Percentiles rank a stretch among this genome's conserved stretches.
Evolutionary conservation across 352 stramenopile genomes (phyloP).

Genomic region (Phytophthora cryptogea): DNA sequence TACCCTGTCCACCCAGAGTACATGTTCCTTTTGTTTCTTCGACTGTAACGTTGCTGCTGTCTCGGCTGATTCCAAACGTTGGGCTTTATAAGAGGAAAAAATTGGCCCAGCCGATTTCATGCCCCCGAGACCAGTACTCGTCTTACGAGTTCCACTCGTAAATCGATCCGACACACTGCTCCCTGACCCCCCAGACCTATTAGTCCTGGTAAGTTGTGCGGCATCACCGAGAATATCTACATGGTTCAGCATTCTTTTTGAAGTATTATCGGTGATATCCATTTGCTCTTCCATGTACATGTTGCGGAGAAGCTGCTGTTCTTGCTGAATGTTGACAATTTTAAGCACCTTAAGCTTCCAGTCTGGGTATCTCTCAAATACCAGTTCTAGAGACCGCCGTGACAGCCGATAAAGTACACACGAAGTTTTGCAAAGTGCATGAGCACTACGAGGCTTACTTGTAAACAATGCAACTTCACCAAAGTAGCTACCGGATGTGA

Average conservation of each 20-base stretch:
- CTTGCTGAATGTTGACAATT: conserved; percentile 59
- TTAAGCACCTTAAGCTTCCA: conserved; percentile 66
- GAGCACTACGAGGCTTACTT: conserved; percentile 48
- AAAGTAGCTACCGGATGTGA: conserved; percentile 57
- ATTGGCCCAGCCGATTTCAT: conserved; percentile 17
- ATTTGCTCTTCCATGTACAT: conserved; percentile 68
- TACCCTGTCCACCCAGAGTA: conserved; percentile 57
- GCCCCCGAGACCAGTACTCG: conserved; percentile 1
- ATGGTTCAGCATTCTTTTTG: conserved; percentile 22
- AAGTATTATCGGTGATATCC: conserved; percentile 25
- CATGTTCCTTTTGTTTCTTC: conserved; percentile 14
- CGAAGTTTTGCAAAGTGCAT: conserved; percentile 53
- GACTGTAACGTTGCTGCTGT: conserved; percentile 3
- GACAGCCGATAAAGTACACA: conserved; percentile 63
- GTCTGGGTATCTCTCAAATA: conserved; percentile 68
- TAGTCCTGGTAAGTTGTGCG: neutral
- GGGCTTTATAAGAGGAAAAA: conserved; percentile 36
- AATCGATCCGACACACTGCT: conserved; percentile 13
- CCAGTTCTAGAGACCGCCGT: conserved; percentile 50
- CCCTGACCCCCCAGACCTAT: conserved; percentile 6
- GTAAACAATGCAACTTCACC: conserved; percentile 59
- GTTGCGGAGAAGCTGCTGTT: conserved; percentile 58
- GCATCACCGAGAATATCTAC: conserved; percentile 18
- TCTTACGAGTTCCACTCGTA: neutral
- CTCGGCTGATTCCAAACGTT: conserved; percentile 21